Percentiles rank a stretch among this genome's conserved stretches.
Evolutionary conservation across 2,329 filamentous ascomycete genomes (phyloP).

Genomic region (Sporothrix inflata): DNA sequence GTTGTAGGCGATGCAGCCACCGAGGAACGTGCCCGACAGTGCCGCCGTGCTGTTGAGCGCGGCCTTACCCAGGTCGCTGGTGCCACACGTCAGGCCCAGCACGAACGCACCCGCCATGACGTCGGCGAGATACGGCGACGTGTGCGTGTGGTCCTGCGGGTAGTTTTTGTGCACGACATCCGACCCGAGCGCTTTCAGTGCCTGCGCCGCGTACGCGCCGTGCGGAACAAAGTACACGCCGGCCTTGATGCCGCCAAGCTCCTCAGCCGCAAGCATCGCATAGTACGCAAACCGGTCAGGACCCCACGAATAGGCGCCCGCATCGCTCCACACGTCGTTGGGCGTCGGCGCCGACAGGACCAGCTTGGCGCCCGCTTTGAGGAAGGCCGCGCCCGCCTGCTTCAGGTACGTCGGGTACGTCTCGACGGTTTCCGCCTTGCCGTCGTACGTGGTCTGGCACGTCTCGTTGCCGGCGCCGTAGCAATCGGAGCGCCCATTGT

Average conservation of each 20-base stretch:
- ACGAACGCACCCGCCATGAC: conserved; percentile 59
- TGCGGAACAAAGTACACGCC: conserved; percentile 63
- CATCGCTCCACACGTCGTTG: conserved; percentile 61
- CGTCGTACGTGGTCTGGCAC: conserved; percentile 48
- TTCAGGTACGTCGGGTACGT: conserved; percentile 65
- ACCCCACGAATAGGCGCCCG: conserved; percentile 53
- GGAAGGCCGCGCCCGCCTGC: conserved; percentile 58
- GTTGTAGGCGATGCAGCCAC: conserved; percentile 30
- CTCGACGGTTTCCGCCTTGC: conserved; percentile 57
- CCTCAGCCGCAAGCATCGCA: conserved; percentile 42
- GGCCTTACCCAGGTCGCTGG: conserved; percentile 29
- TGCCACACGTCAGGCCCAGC: conserved; percentile 31
- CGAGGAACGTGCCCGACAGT: conserved; percentile 27
- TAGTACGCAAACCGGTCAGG: conserved; percentile 61
- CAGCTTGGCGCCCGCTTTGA: conserved; percentile 62
- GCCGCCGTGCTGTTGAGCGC: conserved; percentile 30
- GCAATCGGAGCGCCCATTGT: conserved; percentile 66
- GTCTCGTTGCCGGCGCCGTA: conserved; percentile 55
- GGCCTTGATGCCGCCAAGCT: conserved; percentile 42
- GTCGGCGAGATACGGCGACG: conserved; percentile 58
- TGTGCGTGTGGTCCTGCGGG: conserved; percentile 66
- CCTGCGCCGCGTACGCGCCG: conserved; percentile 54
- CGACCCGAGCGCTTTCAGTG: conserved; percentile 51
- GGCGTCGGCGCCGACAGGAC: conserved; percentile 61
- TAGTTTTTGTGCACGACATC: conserved; percentile 56